A percentile compares a stretch with the other conserved stretches of the same genome.
Evolutionary conservation across 768 basidiomycete species (phyloP).

Genomic region (Boletus huronensis): DNA sequence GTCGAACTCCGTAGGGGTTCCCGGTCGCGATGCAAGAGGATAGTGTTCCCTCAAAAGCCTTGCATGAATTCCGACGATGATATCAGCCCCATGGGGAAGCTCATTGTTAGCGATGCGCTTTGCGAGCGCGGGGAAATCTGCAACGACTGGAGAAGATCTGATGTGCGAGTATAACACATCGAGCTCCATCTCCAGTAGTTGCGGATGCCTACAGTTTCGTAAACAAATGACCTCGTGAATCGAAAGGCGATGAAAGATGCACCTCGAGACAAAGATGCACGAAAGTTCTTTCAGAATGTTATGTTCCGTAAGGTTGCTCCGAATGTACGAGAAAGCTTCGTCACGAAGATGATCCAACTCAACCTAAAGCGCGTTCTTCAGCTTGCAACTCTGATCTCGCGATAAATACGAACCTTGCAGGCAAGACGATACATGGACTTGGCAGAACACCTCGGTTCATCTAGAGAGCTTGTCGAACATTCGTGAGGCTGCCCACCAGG

Average conservation of each 20-base stretch:
- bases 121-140: conserved; percentile 9
- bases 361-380: conserved; percentile 4
- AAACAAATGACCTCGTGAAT: not conserved
- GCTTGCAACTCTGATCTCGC: not conserved
- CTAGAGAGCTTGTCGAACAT: conserved; percentile 4
- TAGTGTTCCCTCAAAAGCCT: conserved; percentile 21
- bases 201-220: conserved; percentile 6
- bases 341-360: conserved; percentile 18
- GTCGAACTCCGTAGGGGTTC: rapidly evolving
- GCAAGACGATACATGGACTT: conserved; percentile 47
- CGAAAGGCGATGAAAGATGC: not conserved
- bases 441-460: conserved; percentile 32
- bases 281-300: conserved; percentile 26
- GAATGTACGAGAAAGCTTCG: conserved; percentile 16
- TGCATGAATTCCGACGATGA: conserved; percentile 17
- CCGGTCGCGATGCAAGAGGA: too few relatives aligned
- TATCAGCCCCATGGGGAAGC: conserved; percentile 19
- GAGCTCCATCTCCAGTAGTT: conserved; percentile 20
- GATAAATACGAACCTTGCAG: conserved; percentile 28
- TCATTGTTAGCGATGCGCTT: conserved; percentile 18
- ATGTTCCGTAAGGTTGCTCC: conserved; percentile 12
- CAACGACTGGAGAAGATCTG: conserved; percentile 10
- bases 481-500: not conserved
- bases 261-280: conserved; percentile 21
- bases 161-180: conserved; percentile 21